Percentiles rank a stretch among this genome's conserved stretches.
phyloP scores from a whole-genome alignment of 2,329 filamentous ascomycete genomes.

The Hirsutella minnesotensis region DNA sequence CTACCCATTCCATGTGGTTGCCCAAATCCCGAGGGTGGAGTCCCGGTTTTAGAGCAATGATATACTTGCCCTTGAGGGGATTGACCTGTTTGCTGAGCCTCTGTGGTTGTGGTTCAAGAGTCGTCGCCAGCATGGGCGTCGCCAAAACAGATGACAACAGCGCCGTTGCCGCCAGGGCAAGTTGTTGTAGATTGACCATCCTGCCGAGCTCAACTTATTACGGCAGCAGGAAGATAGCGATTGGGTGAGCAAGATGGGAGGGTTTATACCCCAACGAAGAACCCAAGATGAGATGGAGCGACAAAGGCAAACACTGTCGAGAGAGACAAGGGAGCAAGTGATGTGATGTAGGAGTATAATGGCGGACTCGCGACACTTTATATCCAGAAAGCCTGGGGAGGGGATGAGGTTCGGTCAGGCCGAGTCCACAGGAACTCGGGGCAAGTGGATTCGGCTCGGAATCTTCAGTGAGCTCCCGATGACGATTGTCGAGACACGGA shows the following conservation, averaged over 20 bases:
- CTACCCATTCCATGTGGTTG: slow-evolving; percentile 35
- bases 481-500: neutral
- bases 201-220: slow-evolving; percentile 4
- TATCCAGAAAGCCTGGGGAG: neutral
- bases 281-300: too few relatives aligned
- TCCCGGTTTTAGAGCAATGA: slow-evolving; percentile 48
- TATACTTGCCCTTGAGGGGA: slow-evolving; percentile 35
- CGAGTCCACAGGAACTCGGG: too few relatives aligned
- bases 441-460: too few relatives aligned
- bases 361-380: neutral
- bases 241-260: neutral
- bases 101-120: slow-evolving; percentile 2
- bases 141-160: slow-evolving; percentile 11
- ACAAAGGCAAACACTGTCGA: too few relatives aligned
- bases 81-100: slow-evolving; percentile 3
- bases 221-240: neutral
- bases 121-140: slow-evolving; percentile 10
- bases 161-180: slow-evolving; percentile 13
- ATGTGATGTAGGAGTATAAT: too few relatives aligned
- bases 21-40: slow-evolving; percentile 30
- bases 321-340: neutral
- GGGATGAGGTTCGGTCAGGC: neutral
- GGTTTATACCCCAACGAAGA: neutral
- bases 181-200: slow-evolving; percentile 18
- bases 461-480: neutral